Evolutionary conservation across 352 stramenopile species (phyloP).

Genomic region (Plasmopara halstedii): DNA sequence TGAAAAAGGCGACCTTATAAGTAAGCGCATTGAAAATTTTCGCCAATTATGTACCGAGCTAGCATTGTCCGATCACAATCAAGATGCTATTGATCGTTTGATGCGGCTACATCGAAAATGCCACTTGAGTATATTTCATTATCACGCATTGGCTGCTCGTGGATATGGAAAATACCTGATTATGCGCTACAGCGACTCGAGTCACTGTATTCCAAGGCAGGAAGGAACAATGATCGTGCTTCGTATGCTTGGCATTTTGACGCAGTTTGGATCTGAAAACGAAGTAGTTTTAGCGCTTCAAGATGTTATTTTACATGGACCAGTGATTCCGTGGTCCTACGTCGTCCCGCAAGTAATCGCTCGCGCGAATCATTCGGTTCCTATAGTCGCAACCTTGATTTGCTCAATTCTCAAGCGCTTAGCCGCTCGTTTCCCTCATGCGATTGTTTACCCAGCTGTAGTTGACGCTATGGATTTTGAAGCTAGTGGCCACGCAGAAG

Average conservation of each 20-base stretch:
- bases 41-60: conserved; percentile 24
- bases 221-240: conserved; percentile 45
- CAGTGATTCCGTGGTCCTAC: conserved; percentile 50
- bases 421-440: conserved; percentile 45
- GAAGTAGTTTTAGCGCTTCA: conserved; percentile 35
- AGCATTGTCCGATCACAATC: conserved; percentile 2
- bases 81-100: conserved; percentile 18
- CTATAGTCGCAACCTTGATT: conserved; percentile 41
- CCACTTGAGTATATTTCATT: conserved; percentile 28
- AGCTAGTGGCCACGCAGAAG: conserved; percentile 1
- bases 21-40: conserved; percentile 28
- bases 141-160: conserved; percentile 30
- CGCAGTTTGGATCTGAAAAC: conserved; percentile 43
- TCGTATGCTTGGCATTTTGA: conserved; percentile 61
- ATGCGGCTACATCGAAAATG: conserved; percentile 26
- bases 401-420: conserved; percentile 56
- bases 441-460: conserved; percentile 70
- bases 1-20: conserved; percentile 37
- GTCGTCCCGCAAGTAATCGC: conserved; percentile 73
- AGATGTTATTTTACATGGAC: conserved; percentile 34
- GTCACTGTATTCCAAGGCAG: conserved; percentile 9
- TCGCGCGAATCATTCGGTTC: conserved; percentile 47
- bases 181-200: conserved; percentile 3
- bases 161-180: conserved; percentile 38
- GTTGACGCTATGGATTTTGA: conserved; percentile 42